These are phyloP conservation scores for Acacia acuminata DNA, from an alignment of 306 rosid species.

Conservation along the genomic window DNA sequence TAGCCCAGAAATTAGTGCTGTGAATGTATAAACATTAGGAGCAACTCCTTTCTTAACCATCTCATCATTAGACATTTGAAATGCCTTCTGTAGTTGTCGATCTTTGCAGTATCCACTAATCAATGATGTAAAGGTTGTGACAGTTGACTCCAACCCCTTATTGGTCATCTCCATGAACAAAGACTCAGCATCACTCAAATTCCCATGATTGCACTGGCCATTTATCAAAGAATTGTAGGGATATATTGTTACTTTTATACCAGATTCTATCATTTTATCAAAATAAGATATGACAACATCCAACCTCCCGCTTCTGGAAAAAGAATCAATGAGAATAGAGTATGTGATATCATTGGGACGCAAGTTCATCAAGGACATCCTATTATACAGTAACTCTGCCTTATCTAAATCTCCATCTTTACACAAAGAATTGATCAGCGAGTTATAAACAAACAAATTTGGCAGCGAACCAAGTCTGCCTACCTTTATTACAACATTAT, in stretches of 20 bases:
- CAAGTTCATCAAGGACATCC: conserved; percentile 59
- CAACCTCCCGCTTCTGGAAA: conserved; percentile 69
- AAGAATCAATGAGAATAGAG: conserved; percentile 80
- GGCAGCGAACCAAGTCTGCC: conserved; percentile 61
- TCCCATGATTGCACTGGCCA: conserved; percentile 80
- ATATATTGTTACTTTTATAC: conserved; percentile 58
- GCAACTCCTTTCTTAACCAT: conserved; percentile 69
- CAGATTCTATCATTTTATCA: conserved; percentile 54
- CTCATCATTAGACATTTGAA: conserved; percentile 63
- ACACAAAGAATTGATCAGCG: conserved; percentile 74
- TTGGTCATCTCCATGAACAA: conserved; percentile 56
- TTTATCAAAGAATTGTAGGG: conserved; percentile 82
- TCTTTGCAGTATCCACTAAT: conserved; percentile 73
- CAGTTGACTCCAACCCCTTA: conserved; percentile 71
- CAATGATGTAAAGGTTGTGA: conserved; percentile 68
- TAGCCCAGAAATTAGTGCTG: conserved; percentile 83
- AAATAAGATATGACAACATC: conserved; percentile 66
- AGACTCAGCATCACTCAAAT: conserved; percentile 58
- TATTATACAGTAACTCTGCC: conserved; percentile 63
- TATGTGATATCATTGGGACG: conserved; percentile 72
- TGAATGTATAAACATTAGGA: conserved; percentile 69
- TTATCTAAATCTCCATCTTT: conserved; percentile 66
- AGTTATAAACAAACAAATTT: conserved; percentile 69
- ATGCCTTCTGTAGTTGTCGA: conserved; percentile 58
- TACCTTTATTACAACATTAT: conserved; percentile 58